These are phyloP conservation scores for Neocatenulostroma microsporum DNA, from an alignment of 2,329 filamentous ascomycete genomes.

Conservation along the genomic window DNA sequence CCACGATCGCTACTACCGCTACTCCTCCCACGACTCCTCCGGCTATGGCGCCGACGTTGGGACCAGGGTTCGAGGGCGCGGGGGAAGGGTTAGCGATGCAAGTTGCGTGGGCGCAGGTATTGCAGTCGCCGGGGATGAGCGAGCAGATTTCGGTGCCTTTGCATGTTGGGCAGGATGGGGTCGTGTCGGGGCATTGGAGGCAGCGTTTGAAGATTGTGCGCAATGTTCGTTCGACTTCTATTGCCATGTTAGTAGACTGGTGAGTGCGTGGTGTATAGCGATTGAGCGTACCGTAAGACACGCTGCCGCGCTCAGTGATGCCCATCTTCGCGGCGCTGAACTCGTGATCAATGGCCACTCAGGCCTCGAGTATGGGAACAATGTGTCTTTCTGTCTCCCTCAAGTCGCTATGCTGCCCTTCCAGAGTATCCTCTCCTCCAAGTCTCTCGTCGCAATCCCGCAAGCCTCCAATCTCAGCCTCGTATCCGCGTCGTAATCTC, in stretches of 20 bases:
- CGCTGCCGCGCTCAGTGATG: conserved; percentile 1
- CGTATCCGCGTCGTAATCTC: too few species aligned
- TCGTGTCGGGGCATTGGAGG: conserved; percentile 44
- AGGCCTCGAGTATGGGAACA: too few species aligned
- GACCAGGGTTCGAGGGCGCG: conserved; percentile 35
- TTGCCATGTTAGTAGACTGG: conserved; percentile 4
- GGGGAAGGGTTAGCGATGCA: conserved; percentile 45
- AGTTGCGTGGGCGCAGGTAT: conserved; percentile 49
- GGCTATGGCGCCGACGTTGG: conserved; percentile 76
- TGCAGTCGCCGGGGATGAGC: conserved; percentile 52
- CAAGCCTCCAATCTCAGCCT: too few species aligned
- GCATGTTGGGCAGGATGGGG: conserved; percentile 56
- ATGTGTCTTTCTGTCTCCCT: too few species aligned
- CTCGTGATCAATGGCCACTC: not conserved
- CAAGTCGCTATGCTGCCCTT: too few species aligned
- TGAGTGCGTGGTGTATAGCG: not conserved
- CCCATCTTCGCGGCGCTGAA: conserved; percentile 1
- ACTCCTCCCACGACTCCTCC: conserved; percentile 86
- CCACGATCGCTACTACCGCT: conserved; percentile 61
- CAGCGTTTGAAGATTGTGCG: conserved; percentile 50
- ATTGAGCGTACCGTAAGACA: conserved; percentile 4
- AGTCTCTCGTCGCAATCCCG: too few species aligned
- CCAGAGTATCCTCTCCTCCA: too few species aligned
- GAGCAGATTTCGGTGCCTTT: conserved; percentile 49
- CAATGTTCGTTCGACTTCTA: conserved; percentile 20